Conservation (phyloP, 176 grass and related monocot species). For the Typha latifolia region DNA sequence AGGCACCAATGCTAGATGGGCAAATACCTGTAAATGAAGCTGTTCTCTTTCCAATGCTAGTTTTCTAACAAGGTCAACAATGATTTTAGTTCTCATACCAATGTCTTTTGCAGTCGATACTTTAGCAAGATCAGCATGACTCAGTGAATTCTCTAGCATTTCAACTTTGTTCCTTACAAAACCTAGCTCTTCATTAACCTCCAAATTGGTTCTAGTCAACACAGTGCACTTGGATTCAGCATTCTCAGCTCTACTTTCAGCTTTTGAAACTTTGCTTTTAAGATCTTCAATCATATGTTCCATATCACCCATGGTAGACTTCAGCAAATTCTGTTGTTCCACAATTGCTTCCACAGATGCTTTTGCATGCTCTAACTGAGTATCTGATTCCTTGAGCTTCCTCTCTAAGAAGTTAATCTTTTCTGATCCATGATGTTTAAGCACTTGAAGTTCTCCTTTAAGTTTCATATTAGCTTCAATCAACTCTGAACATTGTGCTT, state of each 20-base stretch:
- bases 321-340: slow-evolving; percentile 70
- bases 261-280: slow-evolving; percentile 65
- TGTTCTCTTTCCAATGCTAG: slow-evolving; percentile 77
- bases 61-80: slow-evolving; percentile 68
- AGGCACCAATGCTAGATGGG: neutral
- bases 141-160: slow-evolving; percentile 47
- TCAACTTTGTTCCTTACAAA: slow-evolving; percentile 60
- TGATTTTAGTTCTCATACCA: slow-evolving; percentile 60
- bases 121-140: slow-evolving; percentile 63
- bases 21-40: slow-evolving; percentile 63
- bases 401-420: slow-evolving; percentile 47
- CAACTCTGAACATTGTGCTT: slow-evolving; percentile 50
- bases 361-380: slow-evolving; percentile 74
- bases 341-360: slow-evolving; percentile 66
- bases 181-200: slow-evolving; percentile 70
- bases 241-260: slow-evolving; percentile 64
- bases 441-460: slow-evolving; percentile 32
- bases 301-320: slow-evolving; percentile 67
- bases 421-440: slow-evolving; percentile 43
- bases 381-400: slow-evolving; percentile 57
- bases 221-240: slow-evolving; percentile 65
- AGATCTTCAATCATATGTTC: slow-evolving; percentile 76
- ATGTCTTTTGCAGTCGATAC: slow-evolving; percentile 56
- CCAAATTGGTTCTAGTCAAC: slow-evolving; percentile 74
- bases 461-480: slow-evolving; percentile 50